Conservation (phyloP, 78 protist genomes). For the Cavenderia fasciculata region DNA sequence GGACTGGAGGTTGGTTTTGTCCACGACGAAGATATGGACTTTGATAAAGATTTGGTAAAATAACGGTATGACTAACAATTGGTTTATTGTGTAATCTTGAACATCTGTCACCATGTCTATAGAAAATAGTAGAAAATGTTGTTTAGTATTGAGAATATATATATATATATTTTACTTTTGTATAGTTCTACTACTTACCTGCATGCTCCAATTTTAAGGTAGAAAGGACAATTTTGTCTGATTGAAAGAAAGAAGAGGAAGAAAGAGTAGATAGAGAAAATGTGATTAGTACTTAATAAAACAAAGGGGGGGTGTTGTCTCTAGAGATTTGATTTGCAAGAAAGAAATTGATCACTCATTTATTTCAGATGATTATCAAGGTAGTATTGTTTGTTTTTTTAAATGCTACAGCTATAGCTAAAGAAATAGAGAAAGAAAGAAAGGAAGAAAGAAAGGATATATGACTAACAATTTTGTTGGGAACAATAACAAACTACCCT, state of each 20-base stretch:
- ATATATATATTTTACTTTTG: not conserved
- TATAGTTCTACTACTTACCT: slow-evolving; percentile 95
- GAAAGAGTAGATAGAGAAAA: not conserved
- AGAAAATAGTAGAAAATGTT: too few species aligned
- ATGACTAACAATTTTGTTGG: not conserved
- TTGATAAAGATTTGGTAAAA: slow-evolving; percentile 94
- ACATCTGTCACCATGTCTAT: slow-evolving; percentile 99
- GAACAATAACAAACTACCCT: too few species aligned
- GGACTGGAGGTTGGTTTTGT: slow-evolving; percentile 18
- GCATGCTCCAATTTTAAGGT: slow-evolving; percentile 98
- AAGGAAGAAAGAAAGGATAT: not conserved
- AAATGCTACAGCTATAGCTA: not conserved
- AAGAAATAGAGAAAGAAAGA: not conserved
- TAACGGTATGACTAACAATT: slow-evolving; percentile 89
- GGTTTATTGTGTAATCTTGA: slow-evolving; percentile 97
- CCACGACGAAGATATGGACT: slow-evolving; percentile 48
- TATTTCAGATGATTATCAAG: not conserved
- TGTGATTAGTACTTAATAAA: not conserved
- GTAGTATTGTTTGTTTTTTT: not conserved
- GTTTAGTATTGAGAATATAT: too few species aligned
- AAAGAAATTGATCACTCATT: not conserved
- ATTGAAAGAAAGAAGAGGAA: not conserved
- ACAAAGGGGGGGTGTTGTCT: not conserved
- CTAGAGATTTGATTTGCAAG: not conserved
- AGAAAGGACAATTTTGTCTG: slow-evolving; percentile 96